Percentiles rank a stretch among this genome's conserved stretches.
phyloP scores from a whole-genome alignment of 2,329 filamentous ascomycete genomes.

The Penicillium sp. region DNA sequence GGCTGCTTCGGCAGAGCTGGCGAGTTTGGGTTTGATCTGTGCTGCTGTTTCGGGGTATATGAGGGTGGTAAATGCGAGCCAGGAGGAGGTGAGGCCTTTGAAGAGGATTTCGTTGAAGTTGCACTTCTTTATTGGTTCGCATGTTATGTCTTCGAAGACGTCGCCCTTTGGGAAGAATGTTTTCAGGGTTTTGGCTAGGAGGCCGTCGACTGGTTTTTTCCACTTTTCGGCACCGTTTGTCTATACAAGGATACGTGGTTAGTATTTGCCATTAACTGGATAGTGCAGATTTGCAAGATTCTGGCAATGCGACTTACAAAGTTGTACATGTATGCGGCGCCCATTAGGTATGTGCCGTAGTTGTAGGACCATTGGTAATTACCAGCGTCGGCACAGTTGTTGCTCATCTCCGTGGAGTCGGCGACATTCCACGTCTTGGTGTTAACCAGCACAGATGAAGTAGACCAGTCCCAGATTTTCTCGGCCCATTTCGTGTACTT shows the following conservation, averaged over 20 bases:
- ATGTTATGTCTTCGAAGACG: conserved; percentile 53
- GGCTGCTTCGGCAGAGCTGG: conserved; percentile 57
- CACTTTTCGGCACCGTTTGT: conserved; percentile 54
- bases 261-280: neutral
- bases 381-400: conserved; percentile 57
- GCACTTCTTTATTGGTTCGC: conserved; percentile 59
- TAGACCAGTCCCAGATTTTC: conserved; percentile 61
- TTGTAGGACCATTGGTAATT: conserved; percentile 66
- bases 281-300: too few relatives aligned
- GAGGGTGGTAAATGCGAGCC: conserved; percentile 59
- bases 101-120: conserved; percentile 55
- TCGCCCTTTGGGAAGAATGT: conserved; percentile 50
- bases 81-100: conserved; percentile 66
- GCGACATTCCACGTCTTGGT: conserved; percentile 58
- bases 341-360: conserved; percentile 56
- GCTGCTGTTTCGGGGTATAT: conserved; percentile 58
- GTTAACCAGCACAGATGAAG: conserved; percentile 56
- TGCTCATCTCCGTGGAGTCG: conserved; percentile 57
- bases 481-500: conserved; percentile 63
- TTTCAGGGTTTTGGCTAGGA: conserved; percentile 49
- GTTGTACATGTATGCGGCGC: conserved; percentile 67
- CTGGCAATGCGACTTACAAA: conserved; percentile 38
- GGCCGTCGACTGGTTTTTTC: conserved; percentile 53
- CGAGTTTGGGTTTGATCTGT: conserved; percentile 56
- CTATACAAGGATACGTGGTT: conserved; percentile 4